These are phyloP conservation scores for Baorangia bicolor DNA, from an alignment of 768 basidiomycete genomes.

Conservation along the genomic window DNA sequence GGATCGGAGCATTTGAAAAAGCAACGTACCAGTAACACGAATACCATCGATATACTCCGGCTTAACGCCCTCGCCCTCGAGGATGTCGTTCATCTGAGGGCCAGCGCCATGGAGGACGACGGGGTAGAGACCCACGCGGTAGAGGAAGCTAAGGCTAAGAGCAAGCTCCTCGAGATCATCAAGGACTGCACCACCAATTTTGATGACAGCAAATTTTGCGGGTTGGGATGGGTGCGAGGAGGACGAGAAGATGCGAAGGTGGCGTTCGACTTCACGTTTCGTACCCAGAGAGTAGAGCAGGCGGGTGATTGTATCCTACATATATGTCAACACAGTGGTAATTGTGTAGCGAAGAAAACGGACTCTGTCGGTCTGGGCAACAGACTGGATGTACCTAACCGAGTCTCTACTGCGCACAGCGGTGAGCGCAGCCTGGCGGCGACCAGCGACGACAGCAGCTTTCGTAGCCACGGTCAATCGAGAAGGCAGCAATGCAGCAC, in stretches of 20 bases:
- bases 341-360: conserved; percentile 22
- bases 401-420: conserved; percentile 40
- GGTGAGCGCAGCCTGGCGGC: conserved; percentile 40
- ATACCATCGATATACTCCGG: conserved; percentile 99
- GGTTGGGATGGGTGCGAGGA: conserved; percentile 85
- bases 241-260: conserved; percentile 97
- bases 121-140: conserved; percentile 96
- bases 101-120: conserved; percentile 96
- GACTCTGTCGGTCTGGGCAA: conserved; percentile 75
- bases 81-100: conserved; percentile 91
- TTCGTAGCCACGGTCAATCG: conserved; percentile 41
- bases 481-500: conserved; percentile 21
- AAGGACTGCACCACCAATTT: conserved; percentile 95
- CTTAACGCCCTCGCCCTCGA: conserved; percentile 88
- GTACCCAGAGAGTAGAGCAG: conserved; percentile 96
- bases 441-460: conserved; percentile 45
- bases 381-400: conserved; percentile 52
- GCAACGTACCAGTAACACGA: conserved; percentile 80
- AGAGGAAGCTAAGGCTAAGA: conserved; percentile 92
- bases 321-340: not conserved
- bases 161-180: conserved; percentile 92
- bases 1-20: not conserved
- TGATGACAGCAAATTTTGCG: conserved; percentile 96
- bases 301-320: conserved; percentile 93
- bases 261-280: conserved; percentile 96